Evolutionary conservation across 495 filamentous ascomycete species (phyloP).

Genomic region (Hyphodiscus hymeniophilus): DNA sequence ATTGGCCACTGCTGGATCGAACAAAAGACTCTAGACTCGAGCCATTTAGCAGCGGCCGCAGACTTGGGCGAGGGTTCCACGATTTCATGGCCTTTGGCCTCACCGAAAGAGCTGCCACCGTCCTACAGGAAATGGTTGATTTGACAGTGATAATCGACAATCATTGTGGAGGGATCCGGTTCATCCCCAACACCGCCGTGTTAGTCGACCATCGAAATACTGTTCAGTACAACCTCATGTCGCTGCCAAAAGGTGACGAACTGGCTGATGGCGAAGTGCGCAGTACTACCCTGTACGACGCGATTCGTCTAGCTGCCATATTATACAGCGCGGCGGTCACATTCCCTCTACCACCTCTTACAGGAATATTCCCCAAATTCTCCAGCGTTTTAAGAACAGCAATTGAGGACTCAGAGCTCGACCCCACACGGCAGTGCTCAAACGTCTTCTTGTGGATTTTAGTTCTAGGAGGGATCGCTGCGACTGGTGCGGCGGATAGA

Average conservation of each 20-base stretch:
- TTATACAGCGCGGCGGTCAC: slow-evolving; percentile 6
- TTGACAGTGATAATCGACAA: slow-evolving; percentile 5
- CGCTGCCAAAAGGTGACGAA: neutral
- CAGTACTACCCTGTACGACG: slow-evolving; percentile 1
- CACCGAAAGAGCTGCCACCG: neutral
- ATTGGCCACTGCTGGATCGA: slow-evolving; percentile 4
- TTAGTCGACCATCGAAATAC: neutral
- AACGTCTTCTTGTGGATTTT: slow-evolving; percentile 5
- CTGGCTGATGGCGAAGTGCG: slow-evolving; percentile 1
- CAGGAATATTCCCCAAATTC: slow-evolving; percentile 1
- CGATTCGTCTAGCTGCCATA: neutral
- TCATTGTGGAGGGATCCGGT: neutral
- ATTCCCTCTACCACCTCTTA: slow-evolving; percentile 2
- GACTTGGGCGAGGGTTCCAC: neutral
- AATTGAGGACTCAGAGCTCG: neutral
- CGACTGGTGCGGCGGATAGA: neutral
- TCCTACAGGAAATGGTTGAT: slow-evolving; percentile 4
- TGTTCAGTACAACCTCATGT: slow-evolving; percentile 1
- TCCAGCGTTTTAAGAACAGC: neutral
- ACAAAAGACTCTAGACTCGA: neutral
- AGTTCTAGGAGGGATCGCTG: slow-evolving; percentile 3
- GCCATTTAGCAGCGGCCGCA: neutral
- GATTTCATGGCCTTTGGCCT: neutral
- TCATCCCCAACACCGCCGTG: neutral
- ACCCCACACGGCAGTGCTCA: neutral